Evolutionary conservation across 1,139 yeast genomes (phyloP).

Genomic region (Suhomyces choctaworum): DNA sequence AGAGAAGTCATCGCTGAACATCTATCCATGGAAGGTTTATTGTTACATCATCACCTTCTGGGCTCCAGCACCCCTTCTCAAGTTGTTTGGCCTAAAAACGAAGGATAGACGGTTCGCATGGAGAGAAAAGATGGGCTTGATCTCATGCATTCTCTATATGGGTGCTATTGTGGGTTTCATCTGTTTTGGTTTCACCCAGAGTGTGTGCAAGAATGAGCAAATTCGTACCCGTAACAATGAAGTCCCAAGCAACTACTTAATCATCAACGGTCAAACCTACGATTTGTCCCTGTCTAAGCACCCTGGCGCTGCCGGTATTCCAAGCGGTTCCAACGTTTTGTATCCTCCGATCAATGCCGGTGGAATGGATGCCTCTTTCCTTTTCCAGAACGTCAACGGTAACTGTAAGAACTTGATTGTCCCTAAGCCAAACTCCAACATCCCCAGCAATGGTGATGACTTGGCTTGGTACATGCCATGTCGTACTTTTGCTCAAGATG

Average conservation of each 20-base stretch:
- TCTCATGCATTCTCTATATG: constrained; percentile 69
- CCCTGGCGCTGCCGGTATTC: constrained; percentile 78
- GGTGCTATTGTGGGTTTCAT: constrained; percentile 83
- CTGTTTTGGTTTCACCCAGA: constrained; percentile 87
- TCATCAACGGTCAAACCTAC: constrained; percentile 81
- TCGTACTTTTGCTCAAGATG: constrained; percentile 66
- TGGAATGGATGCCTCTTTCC: constrained; percentile 82
- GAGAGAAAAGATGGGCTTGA: constrained; percentile 91
- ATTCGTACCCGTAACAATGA: constrained; percentile 60
- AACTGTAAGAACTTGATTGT: constrained; percentile 78
- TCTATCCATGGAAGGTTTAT: constrained; percentile 78
- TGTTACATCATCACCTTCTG: constrained; percentile 83
- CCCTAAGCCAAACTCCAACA: constrained; percentile 70
- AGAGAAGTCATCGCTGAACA: constrained; percentile 25
- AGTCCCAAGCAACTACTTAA: constrained; percentile 59
- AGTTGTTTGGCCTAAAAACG: constrained; percentile 73
- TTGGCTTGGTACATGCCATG: constrained; percentile 98
- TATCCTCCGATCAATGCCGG: constrained; percentile 89
- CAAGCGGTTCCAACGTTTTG: constrained; percentile 64
- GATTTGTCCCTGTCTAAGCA: constrained; percentile 70
- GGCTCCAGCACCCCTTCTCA: constrained; percentile 80
- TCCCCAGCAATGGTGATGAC: constrained; percentile 64
- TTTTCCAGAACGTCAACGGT: constrained; percentile 95
- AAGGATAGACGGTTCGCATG: constrained; percentile 89
- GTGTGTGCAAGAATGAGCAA: constrained; percentile 61